A percentile compares a stretch with the other conserved stretches of the same genome.
Evolutionary conservation across 2,329 filamentous ascomycete species (phyloP).

Genomic region (Periconia digitata): DNA sequence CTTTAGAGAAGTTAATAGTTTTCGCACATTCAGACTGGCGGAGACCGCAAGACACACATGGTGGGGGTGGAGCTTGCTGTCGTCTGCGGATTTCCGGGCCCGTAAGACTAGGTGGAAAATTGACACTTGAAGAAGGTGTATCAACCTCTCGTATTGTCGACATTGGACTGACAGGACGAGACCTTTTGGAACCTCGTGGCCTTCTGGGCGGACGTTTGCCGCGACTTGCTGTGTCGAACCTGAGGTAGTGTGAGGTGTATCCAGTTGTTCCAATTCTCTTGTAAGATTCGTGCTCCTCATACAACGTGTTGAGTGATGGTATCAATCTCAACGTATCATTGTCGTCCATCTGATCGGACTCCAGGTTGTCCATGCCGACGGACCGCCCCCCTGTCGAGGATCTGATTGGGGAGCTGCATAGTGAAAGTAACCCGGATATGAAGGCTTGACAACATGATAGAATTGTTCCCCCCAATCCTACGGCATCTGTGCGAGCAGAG

Average conservation of each 20-base stretch:
- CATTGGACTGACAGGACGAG: background rate
- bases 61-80: too few species aligned
- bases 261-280: background rate
- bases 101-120: background rate
- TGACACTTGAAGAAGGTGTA: background rate
- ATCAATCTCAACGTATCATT: background rate
- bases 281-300: background rate
- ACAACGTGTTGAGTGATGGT: background rate
- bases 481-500: background rate
- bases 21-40: background rate
- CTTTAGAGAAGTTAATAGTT: background rate
- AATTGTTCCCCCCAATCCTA: background rate
- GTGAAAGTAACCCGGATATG: background rate
- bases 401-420: background rate
- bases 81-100: too few species aligned
- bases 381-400: background rate
- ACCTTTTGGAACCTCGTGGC: too few species aligned
- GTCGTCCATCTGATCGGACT: background rate
- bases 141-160: background rate
- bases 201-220: background rate
- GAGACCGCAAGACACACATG: background rate
- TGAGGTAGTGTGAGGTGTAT: background rate
- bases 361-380: background rate
- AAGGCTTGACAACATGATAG: background rate
- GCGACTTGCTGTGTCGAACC: background rate